Evolutionary conservation across 2,329 filamentous ascomycete genomes (phyloP), one percentile per base, ranked within the genome.

Genomic region (Samsoniella hepiali): DNA sequence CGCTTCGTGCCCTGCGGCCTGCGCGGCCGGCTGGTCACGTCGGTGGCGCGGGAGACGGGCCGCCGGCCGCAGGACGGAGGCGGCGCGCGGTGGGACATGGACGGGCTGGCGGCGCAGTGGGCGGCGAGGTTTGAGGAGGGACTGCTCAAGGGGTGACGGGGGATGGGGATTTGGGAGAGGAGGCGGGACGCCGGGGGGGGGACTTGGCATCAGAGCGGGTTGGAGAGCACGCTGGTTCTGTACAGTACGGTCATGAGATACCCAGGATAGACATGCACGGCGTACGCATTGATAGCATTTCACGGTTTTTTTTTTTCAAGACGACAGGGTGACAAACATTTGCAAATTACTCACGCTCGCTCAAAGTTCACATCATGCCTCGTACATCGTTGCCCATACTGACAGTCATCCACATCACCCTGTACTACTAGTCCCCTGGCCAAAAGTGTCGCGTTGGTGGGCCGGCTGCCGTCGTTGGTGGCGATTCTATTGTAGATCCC

Each of bases 1-100:
- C 83, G 93, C 66, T 96, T 98, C 74, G 88, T 93, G n/a, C 90
- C 93, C 15, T 98, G 94, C 79, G 95, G 95, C 0, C 76, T 98
- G 45, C 87, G 89, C 65, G 93, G 90, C 31, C 91, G 90, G 77
- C 81, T 83, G 65, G 88, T 91, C 60, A 96, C 91, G n/a, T 93
- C 86, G 73, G 82, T 97, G 64, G 79, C 80, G 67, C 80, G 78
- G 45, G 82, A 90, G 74, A 66, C 80, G 58, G 72, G 70, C 22
- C 22, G 22, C 22, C 22, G 22, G 22, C 22, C 22, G 22, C 44
- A 65, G 50, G 34, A 62, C 44, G 57, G 31, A 47, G 44, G 54
- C 62, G 11, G 36, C 57, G 29, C 54, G 42, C n/a, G 45, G 36
- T 75, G 71, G 71, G 68, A 75, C n/a, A 63, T 74, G 56, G 63